phyloP scores from a whole-genome alignment of 2,329 filamentous ascomycete genomes.

The Endothia cerciana region DNA sequence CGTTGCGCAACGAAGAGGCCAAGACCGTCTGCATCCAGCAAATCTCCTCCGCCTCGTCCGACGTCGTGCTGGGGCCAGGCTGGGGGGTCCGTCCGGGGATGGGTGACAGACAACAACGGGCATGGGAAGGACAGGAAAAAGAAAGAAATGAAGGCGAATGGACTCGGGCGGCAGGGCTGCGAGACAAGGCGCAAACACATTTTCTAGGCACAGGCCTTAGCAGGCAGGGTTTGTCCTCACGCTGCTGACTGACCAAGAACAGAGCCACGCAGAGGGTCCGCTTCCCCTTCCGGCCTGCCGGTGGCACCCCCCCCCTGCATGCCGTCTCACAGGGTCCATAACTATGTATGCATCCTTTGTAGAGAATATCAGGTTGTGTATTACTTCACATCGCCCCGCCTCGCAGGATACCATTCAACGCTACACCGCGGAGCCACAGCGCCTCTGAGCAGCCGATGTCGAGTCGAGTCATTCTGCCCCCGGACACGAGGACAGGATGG shows the following conservation, averaged over 20 bases:
- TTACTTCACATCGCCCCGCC: no score
- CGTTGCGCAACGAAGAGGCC: slow-evolving; percentile 28
- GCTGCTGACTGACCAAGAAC: slow-evolving; percentile 3
- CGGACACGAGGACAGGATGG: no score
- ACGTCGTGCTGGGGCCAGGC: slow-evolving; percentile 15
- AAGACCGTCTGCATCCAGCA: slow-evolving; percentile 28
- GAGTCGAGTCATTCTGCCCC: no score
- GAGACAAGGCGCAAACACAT: slow-evolving; percentile 10
- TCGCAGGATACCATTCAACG: no score
- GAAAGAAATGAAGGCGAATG: neutral
- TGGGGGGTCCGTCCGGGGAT: neutral
- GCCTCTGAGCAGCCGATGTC: no score
- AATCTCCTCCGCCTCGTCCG: slow-evolving; percentile 19
- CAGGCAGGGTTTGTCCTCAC: neutral
- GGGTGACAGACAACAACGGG: neutral
- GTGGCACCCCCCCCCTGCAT: neutral
- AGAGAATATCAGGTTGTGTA: no score
- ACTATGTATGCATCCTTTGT: no score
- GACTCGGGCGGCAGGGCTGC: neutral
- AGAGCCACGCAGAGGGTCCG: neutral
- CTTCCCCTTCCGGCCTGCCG: neutral
- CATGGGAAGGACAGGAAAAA: neutral
- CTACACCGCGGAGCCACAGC: no score
- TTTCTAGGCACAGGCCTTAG: slow-evolving; percentile 1
- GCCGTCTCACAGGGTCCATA: neutral